These are phyloP conservation scores for Lasiosphaeria miniovina DNA, from an alignment of 495 filamentous ascomycete genomes.

Conservation along the genomic window DNA sequence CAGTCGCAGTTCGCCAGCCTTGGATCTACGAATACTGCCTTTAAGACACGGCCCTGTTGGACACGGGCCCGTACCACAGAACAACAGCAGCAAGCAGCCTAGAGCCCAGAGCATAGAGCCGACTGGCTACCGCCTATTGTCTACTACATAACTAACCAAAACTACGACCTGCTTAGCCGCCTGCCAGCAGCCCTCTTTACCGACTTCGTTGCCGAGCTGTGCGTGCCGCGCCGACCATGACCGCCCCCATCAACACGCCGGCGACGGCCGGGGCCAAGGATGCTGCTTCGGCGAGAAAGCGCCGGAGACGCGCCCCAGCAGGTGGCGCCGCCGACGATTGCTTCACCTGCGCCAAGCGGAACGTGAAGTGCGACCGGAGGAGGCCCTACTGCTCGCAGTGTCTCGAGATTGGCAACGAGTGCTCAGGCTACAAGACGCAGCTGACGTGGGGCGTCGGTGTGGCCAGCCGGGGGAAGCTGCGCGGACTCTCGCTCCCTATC, in stretches of 20 bases:
- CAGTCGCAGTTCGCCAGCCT: constrained; percentile 20
- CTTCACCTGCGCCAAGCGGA: constrained; percentile 84
- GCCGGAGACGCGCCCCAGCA: constrained; percentile 81
- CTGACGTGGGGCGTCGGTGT: constrained; percentile 98
- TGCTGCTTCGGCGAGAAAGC: constrained; percentile 61
- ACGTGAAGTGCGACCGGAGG: constrained; percentile 82
- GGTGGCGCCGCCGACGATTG: constrained; percentile 93
- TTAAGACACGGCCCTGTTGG: constrained; percentile 30
- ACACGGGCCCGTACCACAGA: constrained; percentile 3
- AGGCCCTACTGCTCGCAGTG: constrained; percentile 95
- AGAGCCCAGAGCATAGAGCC: too few relatives aligned
- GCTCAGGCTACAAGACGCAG: constrained; percentile 94
- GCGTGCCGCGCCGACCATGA: constrained; percentile 28
- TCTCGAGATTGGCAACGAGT: constrained; percentile 86
- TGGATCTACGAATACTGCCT: constrained; percentile 24
- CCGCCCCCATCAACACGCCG: constrained; percentile 43
- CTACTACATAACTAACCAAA: background rate
- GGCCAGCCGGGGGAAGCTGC: constrained; percentile 91
- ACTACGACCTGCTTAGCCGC: constrained; percentile 12
- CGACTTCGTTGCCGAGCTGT: background rate
- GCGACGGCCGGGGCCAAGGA: constrained; percentile 37
- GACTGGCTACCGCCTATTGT: too few relatives aligned
- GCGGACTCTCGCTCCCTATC: constrained; percentile 83
- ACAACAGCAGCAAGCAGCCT: background rate
- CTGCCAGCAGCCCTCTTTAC: background rate